Conservation (phyloP, 202 grass and related monocot species). For the Panicum hallii region DNA sequence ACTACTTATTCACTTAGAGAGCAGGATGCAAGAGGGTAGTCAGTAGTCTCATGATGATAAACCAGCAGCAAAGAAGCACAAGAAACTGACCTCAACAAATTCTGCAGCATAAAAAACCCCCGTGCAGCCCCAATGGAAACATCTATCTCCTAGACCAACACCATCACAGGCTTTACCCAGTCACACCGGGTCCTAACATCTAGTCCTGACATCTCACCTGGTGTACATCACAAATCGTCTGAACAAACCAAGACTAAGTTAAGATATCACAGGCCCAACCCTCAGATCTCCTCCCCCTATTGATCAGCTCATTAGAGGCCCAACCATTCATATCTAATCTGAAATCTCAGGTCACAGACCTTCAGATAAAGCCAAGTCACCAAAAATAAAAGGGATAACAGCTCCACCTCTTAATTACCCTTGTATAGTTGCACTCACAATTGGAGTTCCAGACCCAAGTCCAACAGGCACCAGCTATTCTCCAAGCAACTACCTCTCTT, state of each 20-base stretch:
- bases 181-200: background rate
- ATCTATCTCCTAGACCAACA: background rate
- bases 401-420: background rate
- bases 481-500: background rate
- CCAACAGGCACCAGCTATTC: background rate
- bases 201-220: background rate
- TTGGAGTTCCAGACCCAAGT: background rate
- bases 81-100: background rate
- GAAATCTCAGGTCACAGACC: background rate
- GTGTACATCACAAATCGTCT: background rate
- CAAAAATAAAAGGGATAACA: background rate
- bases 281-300: background rate
- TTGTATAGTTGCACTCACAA: background rate
- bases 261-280: slow-evolving; percentile 1
- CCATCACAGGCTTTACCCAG: background rate
- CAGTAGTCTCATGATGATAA: background rate
- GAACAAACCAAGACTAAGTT: background rate
- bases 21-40: background rate
- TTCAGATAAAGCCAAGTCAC: background rate
- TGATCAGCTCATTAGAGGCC: background rate
- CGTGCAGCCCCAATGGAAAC: background rate
- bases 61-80: background rate
- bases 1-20: slow-evolving; percentile 6
- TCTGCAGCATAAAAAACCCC: background rate
- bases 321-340: background rate